Conservation (phyloP, 75 land plant species). For the Sequoiadendron giganteum region DNA sequence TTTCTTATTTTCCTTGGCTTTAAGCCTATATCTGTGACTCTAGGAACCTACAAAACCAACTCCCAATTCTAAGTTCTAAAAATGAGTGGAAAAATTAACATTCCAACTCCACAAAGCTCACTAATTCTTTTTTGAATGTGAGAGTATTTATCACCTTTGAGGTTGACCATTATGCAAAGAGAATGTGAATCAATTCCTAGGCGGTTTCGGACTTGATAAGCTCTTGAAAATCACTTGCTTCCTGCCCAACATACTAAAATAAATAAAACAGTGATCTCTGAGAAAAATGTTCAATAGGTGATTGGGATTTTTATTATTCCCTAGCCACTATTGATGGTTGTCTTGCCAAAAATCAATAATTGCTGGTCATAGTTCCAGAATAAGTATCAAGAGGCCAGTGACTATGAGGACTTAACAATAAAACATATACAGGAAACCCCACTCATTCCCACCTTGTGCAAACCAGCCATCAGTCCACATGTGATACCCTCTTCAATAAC, state of each 20-base stretch:
- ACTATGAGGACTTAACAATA: background rate
- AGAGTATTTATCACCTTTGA: slow-evolving; percentile 48
- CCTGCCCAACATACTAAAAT: slow-evolving; percentile 38
- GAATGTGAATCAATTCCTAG: slow-evolving; percentile 71
- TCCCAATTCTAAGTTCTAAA: background rate
- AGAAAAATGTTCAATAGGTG: background rate
- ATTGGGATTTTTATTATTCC: background rate
- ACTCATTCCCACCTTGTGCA: slow-evolving; percentile 48
- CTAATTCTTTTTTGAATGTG: background rate
- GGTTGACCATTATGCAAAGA: slow-evolving; percentile 84
- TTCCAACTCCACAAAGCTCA: background rate
- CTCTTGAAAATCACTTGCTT: slow-evolving; percentile 53
- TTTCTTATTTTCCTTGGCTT: slow-evolving; percentile 62
- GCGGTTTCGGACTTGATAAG: slow-evolving; percentile 65
- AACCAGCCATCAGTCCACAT: slow-evolving; percentile 68
- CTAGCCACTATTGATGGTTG: background rate
- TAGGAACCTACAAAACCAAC: slow-evolving; percentile 36
- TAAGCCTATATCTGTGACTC: slow-evolving; percentile 78
- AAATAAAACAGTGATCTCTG: background rate
- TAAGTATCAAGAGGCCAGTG: background rate
- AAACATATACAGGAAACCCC: background rate
- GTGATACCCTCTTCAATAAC: slow-evolving; percentile 79
- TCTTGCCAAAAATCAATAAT: background rate
- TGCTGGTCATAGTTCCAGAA: background rate
- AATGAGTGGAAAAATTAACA: background rate